Evolutionary conservation across 305 asterid genomes (phyloP).

Genomic region (Fraxinus dipetala): DNA sequence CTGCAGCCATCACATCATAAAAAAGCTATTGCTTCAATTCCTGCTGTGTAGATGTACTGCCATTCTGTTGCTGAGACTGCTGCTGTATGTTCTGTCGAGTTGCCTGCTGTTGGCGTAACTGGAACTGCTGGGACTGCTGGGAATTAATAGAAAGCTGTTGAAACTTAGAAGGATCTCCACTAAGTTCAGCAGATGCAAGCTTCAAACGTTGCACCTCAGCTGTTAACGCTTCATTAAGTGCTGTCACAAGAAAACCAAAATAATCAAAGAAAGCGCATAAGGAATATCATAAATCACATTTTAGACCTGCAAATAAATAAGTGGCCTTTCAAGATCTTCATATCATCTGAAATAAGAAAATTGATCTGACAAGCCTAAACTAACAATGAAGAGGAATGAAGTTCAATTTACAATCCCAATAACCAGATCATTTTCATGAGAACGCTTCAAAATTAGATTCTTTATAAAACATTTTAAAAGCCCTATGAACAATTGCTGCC

Average conservation of each 20-base stretch:
- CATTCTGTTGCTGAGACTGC: constrained; percentile 43
- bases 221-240: constrained; percentile 73
- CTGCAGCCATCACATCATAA: background rate
- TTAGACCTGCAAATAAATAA: background rate
- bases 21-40: constrained; percentile 45
- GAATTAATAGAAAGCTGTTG: constrained; percentile 73
- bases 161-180: constrained; percentile 60
- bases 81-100: constrained; percentile 55
- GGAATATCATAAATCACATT: background rate
- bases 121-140: constrained; percentile 48
- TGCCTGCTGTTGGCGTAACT: constrained; percentile 50
- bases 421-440: background rate
- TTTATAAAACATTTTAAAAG: background rate
- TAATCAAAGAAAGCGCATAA: background rate
- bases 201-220: constrained; percentile 85
- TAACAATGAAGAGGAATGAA: background rate
- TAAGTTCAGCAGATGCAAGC: constrained; percentile 56
- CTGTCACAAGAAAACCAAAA: constrained; percentile 37
- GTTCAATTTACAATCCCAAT: background rate
- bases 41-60: constrained; percentile 41
- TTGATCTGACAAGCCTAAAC: background rate
- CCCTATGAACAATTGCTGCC: background rate
- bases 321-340: background rate
- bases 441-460: background rate
- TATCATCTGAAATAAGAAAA: background rate